Percentiles rank a stretch among this genome's conserved stretches.
Conservation (phyloP, 1,139 yeast genomes). For the Candida labiduridarum region DNA sequence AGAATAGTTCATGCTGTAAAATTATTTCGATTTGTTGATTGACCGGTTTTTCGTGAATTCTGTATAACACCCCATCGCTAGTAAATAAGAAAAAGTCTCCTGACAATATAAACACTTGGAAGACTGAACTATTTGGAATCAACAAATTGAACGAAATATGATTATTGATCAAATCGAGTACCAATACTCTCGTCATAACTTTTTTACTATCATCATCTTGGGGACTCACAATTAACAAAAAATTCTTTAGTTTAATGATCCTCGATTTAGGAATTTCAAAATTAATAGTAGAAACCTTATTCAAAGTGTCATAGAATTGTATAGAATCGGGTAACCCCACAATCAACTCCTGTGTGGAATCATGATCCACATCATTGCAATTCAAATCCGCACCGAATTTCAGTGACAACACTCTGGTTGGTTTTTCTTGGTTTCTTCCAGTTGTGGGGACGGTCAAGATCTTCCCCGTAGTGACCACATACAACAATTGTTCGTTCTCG, state of each 20-base stretch:
- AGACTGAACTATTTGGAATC: conserved; percentile 62
- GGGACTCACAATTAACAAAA: conserved; percentile 59
- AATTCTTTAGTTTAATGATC: conserved; percentile 43
- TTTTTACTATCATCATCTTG: conserved; percentile 30
- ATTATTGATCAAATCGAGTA: conserved; percentile 70
- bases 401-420: conserved; percentile 63
- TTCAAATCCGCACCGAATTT: conserved; percentile 70
- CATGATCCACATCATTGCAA: conserved; percentile 51
- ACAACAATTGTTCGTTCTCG: conserved; percentile 46
- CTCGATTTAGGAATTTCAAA: conserved; percentile 62
- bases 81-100: conserved; percentile 62
- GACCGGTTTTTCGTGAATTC: conserved; percentile 65
- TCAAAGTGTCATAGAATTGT: conserved; percentile 55
- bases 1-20: conserved; percentile 68
- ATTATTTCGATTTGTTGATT: conserved; percentile 71
- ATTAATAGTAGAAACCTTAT: conserved; percentile 58
- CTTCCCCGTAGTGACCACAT: conserved; percentile 69
- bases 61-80: conserved; percentile 74
- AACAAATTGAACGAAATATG: conserved; percentile 72
- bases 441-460: conserved; percentile 75
- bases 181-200: conserved; percentile 51
- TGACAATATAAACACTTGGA: conserved; percentile 50
- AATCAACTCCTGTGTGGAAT: conserved; percentile 41
- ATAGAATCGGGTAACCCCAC: conserved; percentile 58
- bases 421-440: conserved; percentile 74